phyloP scores from a whole-genome alignment of 2,329 filamentous ascomycete species.

The Scytalidium lignicola region DNA sequence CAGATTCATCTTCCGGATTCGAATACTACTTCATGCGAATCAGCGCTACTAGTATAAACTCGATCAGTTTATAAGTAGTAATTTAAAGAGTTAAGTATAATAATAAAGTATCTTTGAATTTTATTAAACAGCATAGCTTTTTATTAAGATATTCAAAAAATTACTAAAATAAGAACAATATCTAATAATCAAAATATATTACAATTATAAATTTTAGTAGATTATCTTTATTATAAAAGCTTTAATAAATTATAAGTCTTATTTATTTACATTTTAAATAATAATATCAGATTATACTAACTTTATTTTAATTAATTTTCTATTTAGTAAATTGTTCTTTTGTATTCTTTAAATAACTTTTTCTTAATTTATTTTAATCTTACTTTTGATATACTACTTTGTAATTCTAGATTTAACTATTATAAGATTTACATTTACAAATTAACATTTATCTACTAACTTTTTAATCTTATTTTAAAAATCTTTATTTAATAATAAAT shows the following conservation, averaged over 20 bases:
- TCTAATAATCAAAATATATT: no score
- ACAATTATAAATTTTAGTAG: no score
- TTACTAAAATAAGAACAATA: no score
- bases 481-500: slow-evolving; percentile 57
- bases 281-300: slow-evolving; percentile 59
- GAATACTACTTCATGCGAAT: no score
- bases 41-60: no score
- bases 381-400: slow-evolving; percentile 69
- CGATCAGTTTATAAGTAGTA: no score
- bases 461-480: slow-evolving; percentile 62
- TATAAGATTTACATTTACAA: slow-evolving; percentile 67
- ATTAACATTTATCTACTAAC: slow-evolving; percentile 72
- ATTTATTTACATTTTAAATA: slow-evolving; percentile 61
- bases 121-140: no score
- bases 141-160: no score
- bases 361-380: slow-evolving; percentile 64
- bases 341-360: slow-evolving; percentile 67
- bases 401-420: slow-evolving; percentile 67
- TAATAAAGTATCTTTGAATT: no score
- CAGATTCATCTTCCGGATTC: no score
- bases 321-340: slow-evolving; percentile 85
- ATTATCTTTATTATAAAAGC: no score
- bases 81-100: no score
- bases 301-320: slow-evolving; percentile 65
- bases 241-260: slow-evolving; percentile 33